Evolutionary conservation across 2,329 filamentous ascomycete species (phyloP).

Genomic region (Fusarium sp.): DNA sequence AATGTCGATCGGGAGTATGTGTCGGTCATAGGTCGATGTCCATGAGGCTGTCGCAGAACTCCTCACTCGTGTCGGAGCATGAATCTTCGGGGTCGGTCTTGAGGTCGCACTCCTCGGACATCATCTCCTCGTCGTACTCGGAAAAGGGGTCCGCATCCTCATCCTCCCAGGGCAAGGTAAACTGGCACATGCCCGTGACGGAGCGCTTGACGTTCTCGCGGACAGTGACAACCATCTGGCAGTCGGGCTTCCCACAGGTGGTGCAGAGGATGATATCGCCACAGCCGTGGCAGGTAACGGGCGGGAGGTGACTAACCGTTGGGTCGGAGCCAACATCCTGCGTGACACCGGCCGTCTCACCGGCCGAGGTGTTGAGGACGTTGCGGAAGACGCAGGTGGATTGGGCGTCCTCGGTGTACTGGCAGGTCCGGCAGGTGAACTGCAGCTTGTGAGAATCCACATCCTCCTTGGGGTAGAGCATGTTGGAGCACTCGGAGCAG

Average conservation of each 20-base stretch:
- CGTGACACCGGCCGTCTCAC: conserved; percentile 96
- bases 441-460: conserved; percentile 84
- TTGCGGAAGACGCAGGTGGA: conserved; percentile 97
- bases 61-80: conserved; percentile 38
- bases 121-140: conserved; percentile 55
- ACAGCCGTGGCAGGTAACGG: conserved; percentile 60
- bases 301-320: conserved; percentile 83
- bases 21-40: conserved; percentile 32
- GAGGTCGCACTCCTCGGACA: conserved; percentile 43
- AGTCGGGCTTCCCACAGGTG: conserved; percentile 50
- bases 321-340: conserved; percentile 98
- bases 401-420: conserved; percentile 86
- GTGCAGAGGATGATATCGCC: conserved; percentile 58
- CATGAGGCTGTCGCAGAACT: conserved; percentile 41
- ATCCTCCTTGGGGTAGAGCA: conserved; percentile 98
- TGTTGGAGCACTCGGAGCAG: conserved; percentile 98
- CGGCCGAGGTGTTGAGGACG: conserved; percentile 88
- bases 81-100: conserved; percentile 34
- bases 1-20: neutral
- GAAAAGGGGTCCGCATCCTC: conserved; percentile 47
- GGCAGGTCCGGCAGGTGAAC: conserved; percentile 96
- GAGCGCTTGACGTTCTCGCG: conserved; percentile 31
- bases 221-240: conserved; percentile 37
- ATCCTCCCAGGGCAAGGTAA: conserved; percentile 44
- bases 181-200: conserved; percentile 48